Evolutionary conservation across 805 yeast species (phyloP).

Genomic region (Candida caryicola): DNA sequence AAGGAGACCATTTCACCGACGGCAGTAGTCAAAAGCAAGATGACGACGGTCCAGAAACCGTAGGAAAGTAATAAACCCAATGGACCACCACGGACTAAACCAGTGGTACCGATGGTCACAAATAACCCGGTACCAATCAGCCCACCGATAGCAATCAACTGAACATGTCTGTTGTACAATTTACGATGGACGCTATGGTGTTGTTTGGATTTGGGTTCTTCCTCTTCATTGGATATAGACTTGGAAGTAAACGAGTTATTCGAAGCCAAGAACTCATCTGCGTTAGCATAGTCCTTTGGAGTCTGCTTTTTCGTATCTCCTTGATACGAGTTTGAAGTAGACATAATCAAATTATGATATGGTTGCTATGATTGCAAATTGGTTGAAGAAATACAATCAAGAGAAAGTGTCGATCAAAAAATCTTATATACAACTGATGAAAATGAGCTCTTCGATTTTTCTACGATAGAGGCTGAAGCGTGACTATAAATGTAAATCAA

Average conservation of each 20-base stretch:
- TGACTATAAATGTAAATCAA: too few relatives aligned
- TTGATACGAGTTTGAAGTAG: neutral
- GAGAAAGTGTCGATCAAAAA: too few relatives aligned
- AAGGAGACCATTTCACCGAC: slow-evolving; percentile 39
- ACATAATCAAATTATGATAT: neutral
- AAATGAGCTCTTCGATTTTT: too few relatives aligned
- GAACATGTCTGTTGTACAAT: slow-evolving; percentile 68
- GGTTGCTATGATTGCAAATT: neutral
- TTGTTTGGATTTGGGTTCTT: slow-evolving; percentile 11
- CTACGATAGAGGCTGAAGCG: too few relatives aligned
- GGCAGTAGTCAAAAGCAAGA: slow-evolving; percentile 32
- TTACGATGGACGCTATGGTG: slow-evolving; percentile 34
- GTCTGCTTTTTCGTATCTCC: neutral
- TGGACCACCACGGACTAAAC: slow-evolving; percentile 32
- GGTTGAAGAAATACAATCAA: too few relatives aligned
- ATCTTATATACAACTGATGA: too few relatives aligned
- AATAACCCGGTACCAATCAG: slow-evolving; percentile 31
- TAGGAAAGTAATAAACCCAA: slow-evolving; percentile 32
- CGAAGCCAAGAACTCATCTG: slow-evolving; percentile 3
- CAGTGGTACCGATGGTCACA: slow-evolving; percentile 33
- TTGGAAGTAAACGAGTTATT: slow-evolving; percentile 3
- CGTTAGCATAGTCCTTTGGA: neutral
- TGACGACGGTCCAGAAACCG: slow-evolving; percentile 31
- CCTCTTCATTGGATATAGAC: slow-evolving; percentile 1
- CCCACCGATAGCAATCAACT: slow-evolving; percentile 76